A percentile compares a stretch with the other conserved stretches of the same genome.
phyloP scores from a whole-genome alignment of 768 basidiomycete genomes.

The Tulasnella sp. region DNA sequence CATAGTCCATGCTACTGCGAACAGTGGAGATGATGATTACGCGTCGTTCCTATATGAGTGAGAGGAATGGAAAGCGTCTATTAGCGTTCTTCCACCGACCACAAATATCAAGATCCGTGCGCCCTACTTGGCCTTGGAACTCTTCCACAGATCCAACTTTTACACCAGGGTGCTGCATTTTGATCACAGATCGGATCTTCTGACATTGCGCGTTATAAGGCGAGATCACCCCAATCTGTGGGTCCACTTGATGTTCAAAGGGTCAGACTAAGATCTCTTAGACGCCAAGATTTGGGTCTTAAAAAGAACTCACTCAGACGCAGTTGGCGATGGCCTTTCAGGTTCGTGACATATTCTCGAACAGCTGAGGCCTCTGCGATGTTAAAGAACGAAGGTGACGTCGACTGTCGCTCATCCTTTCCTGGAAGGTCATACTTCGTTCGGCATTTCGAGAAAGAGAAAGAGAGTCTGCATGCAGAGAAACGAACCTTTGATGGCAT shows the following conservation, averaged over 20 bases:
- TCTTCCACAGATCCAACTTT: slow-evolving; percentile 33
- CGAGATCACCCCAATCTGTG: slow-evolving; percentile 32
- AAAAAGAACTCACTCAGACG: slow-evolving; percentile 25
- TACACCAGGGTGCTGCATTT: slow-evolving; percentile 18
- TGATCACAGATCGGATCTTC: slow-evolving; percentile 26
- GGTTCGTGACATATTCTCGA: slow-evolving; percentile 26
- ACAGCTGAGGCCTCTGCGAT: slow-evolving; percentile 30
- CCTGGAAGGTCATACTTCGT: slow-evolving; percentile 20
- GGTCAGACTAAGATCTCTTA: no score
- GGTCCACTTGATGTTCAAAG: slow-evolving; percentile 19
- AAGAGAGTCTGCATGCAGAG: neutral
- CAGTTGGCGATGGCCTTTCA: slow-evolving; percentile 24
- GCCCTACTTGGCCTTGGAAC: slow-evolving; percentile 33
- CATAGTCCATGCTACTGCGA: slow-evolving; percentile 39
- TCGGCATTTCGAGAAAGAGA: neutral
- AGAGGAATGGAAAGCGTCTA: neutral
- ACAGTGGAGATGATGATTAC: slow-evolving; percentile 51
- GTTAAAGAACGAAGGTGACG: slow-evolving; percentile 35
- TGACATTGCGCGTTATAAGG: slow-evolving; percentile 32
- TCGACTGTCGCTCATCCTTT: slow-evolving; percentile 27
- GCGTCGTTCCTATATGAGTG: slow-evolving; percentile 36
- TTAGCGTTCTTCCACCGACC: no score
- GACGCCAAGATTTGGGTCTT: no score
- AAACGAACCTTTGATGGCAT: slow-evolving; percentile 22
- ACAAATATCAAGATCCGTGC: neutral